Base-by-base conservation (phyloP, 208 protist species). In the Porcisia deanei region DNA sequence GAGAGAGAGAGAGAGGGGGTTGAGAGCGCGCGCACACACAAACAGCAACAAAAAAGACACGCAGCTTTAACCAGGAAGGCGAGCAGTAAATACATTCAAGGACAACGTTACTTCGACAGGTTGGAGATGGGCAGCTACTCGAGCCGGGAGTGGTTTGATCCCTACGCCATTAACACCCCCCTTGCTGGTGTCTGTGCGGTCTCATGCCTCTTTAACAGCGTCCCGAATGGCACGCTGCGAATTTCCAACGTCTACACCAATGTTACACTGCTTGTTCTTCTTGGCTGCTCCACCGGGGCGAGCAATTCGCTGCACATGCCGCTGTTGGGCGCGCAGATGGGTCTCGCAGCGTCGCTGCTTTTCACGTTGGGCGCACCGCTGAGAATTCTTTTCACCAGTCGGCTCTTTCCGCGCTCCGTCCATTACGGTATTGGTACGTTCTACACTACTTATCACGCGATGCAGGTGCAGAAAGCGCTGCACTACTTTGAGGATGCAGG, bases 181-280 rank as follows among this genome's bases (percentile, higher is more conserved):
- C 74, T 96, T 54, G 82, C 93, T 43, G 85, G 72, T 39, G 57
- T 96, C 39, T 90, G 83, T 71, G 71, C 66, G 8, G 43, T 83
- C 43, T 94, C 89, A 4, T 45, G 91, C 9, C 55, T 92, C 1
- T 96, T 96, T 75, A 96, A 96, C 82, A 88, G 80, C 59, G 85
- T 94, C n/a, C 71, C 84, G 65, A 84, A 88, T 59, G 89, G 88
- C 43, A 80, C 73, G 14, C 75, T 96, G 47, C 80, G 85, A 52
- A 76, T 81, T 4, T 76, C 76, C 3, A 96, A 96, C 70, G 57
- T 93, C 22, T 90, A 83, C 76, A 90, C 84, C n/a, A 94, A 93
- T 64, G 72, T 90, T 5, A 64, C 85, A 20, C 63, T 94, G 34
- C 78, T 87, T 37, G 67, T 83, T 30, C 64, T 84, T 16, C 70